These are phyloP conservation scores for Apodospora peruviana DNA, from an alignment of 495 filamentous ascomycete genomes.

Conservation along the genomic window DNA sequence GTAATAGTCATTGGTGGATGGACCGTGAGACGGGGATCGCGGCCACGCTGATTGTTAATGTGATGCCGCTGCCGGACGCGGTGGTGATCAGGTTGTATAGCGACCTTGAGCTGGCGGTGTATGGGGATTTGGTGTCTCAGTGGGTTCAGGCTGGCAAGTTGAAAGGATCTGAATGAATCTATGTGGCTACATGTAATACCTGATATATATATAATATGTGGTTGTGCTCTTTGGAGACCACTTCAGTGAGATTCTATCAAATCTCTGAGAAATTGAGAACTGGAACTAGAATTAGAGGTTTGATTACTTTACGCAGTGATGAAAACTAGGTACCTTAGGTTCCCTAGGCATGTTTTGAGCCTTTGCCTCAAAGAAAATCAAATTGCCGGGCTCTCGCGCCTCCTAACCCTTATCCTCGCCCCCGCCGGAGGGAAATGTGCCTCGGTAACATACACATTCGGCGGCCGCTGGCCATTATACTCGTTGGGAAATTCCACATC, in stretches of 20 bases:
- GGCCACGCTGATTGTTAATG: constrained; percentile 19
- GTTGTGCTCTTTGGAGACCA: no score
- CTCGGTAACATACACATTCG: constrained; percentile 26
- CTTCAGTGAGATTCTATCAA: no score
- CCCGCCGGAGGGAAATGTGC: constrained; percentile 20
- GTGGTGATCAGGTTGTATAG: constrained; percentile 19
- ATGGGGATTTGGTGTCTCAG: constrained; percentile 18
- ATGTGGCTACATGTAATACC: no score
- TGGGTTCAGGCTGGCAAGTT: no score
- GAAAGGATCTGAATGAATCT: no score
- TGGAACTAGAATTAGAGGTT: no score
- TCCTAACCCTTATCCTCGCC: constrained; percentile 24
- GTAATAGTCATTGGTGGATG: constrained; percentile 30
- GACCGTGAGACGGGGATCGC: constrained; percentile 28
- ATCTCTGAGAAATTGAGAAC: no score
- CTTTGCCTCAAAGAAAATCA: no score
- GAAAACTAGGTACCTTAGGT: no score
- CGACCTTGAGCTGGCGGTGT: constrained; percentile 28
- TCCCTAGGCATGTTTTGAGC: no score
- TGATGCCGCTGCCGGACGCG: constrained; percentile 18
- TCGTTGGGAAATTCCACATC: constrained; percentile 32
- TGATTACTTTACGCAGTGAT: no score
- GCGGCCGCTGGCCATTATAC: constrained; percentile 22
- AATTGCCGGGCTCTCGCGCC: not conserved
- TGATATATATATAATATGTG: no score